Percentiles rank a stretch among this genome's conserved stretches.
These are phyloP conservation scores for Ophiocordyceps camponoti-rufipedis DNA, from an alignment of 2,329 filamentous ascomycete genomes.

Conservation along the genomic window DNA sequence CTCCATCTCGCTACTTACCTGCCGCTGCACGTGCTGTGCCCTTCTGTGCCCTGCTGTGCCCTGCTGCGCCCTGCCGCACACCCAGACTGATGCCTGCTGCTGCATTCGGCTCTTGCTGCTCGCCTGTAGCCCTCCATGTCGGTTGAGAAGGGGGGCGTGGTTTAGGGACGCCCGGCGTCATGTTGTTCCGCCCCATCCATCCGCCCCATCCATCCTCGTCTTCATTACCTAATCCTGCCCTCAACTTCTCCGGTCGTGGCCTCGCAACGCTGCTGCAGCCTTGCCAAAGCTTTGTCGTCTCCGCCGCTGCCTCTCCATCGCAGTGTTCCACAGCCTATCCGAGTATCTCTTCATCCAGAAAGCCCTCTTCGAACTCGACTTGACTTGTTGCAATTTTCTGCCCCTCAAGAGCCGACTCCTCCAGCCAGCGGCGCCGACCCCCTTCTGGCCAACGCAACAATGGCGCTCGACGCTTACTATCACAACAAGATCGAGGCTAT, in stretches of 20 bases:
- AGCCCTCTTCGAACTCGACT: too few species aligned
- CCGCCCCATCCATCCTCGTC: not conserved
- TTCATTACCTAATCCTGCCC: not conserved
- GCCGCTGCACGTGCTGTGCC: too few species aligned
- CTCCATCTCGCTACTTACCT: too few species aligned
- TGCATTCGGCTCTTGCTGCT: too few species aligned
- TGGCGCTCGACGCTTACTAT: constrained; percentile 99
- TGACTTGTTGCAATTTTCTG: not conserved
- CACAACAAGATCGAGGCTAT: constrained; percentile 99
- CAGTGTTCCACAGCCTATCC: not conserved
- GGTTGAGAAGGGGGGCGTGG: too few species aligned
- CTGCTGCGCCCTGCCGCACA: too few species aligned
- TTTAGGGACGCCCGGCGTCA: not conserved
- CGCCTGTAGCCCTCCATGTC: not conserved
- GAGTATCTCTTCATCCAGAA: too few species aligned
- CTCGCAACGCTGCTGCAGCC: not conserved
- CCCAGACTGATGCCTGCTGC: too few species aligned
- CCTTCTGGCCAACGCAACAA: constrained; percentile 24
- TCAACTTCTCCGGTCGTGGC: not conserved
- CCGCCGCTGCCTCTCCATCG: not conserved
- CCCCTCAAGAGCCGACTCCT: not conserved
- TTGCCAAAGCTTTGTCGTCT: not conserved
- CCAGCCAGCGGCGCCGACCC: not conserved
- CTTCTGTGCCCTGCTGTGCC: too few species aligned
- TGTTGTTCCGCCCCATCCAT: not conserved